Base-by-base conservation (phyloP, 1,139 yeast species). In the Sugiyamaella grinbergsii region DNA sequence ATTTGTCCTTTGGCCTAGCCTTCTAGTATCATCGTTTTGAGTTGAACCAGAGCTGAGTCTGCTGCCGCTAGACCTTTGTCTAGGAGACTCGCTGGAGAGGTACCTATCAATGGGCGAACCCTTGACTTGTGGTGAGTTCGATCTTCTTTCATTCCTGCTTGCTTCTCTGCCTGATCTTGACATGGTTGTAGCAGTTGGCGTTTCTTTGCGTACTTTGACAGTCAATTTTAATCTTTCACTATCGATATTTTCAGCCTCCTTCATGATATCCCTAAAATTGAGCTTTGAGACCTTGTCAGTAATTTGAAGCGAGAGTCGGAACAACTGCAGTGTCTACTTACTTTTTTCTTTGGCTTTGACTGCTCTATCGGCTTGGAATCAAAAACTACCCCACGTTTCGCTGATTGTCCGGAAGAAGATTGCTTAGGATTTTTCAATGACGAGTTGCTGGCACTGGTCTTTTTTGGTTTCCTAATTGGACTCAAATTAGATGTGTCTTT, bases 241-340 rank as follows among this genome's bases (percentile, higher is more conserved):
- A 49, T 70, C 68, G 8, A 71, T 65, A 4, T 58, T 53, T 26
- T 65, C 65, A 0, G 75, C 75, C 54, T 68, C 68, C 42, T 65
- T 63, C 71, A 71, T 63, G 20, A 71, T 61, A 34, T 71, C 74
- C 31, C 62, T 62, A 51, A 70, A 71, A 32, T 68, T 69, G 34
- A 71, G 61, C 47, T 45, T 11, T 10, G 5, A 56, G 61, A 58
- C 51, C 62, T 62, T 37, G 54, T 40, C 34, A 54, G 34, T n/a
- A 41, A 34, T 10, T 7, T 43, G 6, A 41, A 18, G 22, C 24
- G 8, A 31, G 33, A 26, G 6, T 23, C 5, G 32, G 32, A 16
- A 18, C 32, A 23, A 22, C 24, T 11, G 2, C 41, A 11, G 15
- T 13, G 23, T 6, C 3, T 20, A 46, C 38, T 29, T 19, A 37